These are phyloP conservation scores for Cotoneaster glaucophyllus DNA, from an alignment of 306 rosid species.

Conservation along the genomic window DNA sequence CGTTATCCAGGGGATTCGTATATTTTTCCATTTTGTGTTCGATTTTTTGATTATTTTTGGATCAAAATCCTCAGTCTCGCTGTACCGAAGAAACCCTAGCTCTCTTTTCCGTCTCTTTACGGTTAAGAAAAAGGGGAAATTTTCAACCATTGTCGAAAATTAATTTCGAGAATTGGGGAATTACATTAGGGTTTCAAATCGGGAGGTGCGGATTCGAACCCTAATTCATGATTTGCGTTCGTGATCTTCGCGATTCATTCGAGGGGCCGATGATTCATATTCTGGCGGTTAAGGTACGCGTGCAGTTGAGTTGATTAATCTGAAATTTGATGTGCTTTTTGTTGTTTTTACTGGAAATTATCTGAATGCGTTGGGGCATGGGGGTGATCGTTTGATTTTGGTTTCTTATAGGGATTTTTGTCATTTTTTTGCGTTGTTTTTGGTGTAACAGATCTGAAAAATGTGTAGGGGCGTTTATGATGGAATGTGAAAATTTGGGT, in stretches of 20 bases:
- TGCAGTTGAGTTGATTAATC: not conserved
- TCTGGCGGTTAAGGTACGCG: constrained; percentile 48
- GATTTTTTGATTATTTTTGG: constrained; percentile 30
- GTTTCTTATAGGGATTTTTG: constrained; percentile 17
- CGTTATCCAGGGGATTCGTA: not conserved
- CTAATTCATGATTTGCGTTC: constrained; percentile 30
- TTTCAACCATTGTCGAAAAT: constrained; percentile 25
- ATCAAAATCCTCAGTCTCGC: constrained; percentile 40
- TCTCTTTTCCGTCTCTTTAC: constrained; percentile 43
- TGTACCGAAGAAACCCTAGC: constrained; percentile 68
- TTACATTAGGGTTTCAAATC: constrained; percentile 59
- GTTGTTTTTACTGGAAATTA: constrained; percentile 12
- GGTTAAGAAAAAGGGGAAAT: constrained; percentile 33
- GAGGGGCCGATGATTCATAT: constrained; percentile 20
- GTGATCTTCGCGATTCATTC: constrained; percentile 37
- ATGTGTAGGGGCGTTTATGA: constrained; percentile 40
- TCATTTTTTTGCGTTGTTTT: constrained; percentile 28
- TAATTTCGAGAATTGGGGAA: constrained; percentile 27
- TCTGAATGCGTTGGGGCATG: constrained; percentile 17
- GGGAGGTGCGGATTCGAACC: constrained; percentile 37
- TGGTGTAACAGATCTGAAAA: constrained; percentile 66
- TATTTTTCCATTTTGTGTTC: constrained; percentile 16
- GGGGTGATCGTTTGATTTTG: constrained; percentile 25
- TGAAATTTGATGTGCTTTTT: not conserved
- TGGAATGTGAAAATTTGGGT: constrained; percentile 66